phyloP scores from a whole-genome alignment of 768 basidiomycete genomes.

The Rhodotorula kratochvilovae region DNA sequence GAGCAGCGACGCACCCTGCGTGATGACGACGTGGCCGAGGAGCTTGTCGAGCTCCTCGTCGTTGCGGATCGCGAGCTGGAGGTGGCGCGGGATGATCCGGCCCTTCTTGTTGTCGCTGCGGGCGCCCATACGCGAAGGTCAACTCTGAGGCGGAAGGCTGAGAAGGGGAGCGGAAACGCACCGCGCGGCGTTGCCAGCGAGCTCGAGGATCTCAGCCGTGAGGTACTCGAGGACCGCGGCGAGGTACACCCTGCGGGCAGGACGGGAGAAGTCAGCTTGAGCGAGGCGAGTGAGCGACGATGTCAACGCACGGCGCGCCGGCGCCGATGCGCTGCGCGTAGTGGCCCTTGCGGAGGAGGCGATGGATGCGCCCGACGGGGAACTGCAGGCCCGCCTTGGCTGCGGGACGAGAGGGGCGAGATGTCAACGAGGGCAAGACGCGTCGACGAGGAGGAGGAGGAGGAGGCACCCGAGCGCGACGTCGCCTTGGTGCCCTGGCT shows the following conservation, averaged over 20 bases:
- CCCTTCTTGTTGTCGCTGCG: slow-evolving; percentile 65
- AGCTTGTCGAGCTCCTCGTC: slow-evolving; percentile 93
- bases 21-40: slow-evolving; percentile 61
- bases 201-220: slow-evolving; percentile 75
- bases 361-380: slow-evolving; percentile 92
- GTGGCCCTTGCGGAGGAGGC: slow-evolving; percentile 79
- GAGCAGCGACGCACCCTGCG: slow-evolving; percentile 60
- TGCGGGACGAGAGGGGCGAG: not conserved
- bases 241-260: slow-evolving; percentile 14
- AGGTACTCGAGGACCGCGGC: slow-evolving; percentile 57
- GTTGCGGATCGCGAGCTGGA: slow-evolving; percentile 74
- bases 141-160: slow-evolving; percentile 46
- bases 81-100: slow-evolving; percentile 71
- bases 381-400: slow-evolving; percentile 61
- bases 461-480: not conserved
- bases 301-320: slow-evolving; percentile 60
- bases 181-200: slow-evolving; percentile 64
- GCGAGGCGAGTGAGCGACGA: slow-evolving; percentile 24
- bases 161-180: slow-evolving; percentile 47
- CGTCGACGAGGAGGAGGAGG: not conserved
- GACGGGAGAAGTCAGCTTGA: not conserved
- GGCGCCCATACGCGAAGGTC: slow-evolving; percentile 46
- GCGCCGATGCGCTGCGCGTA: slow-evolving; percentile 83
- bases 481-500: not conserved
- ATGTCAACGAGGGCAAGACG: no score